Conservation (phyloP, 2,329 filamentous ascomycete species). For the Sphaerulina musiva region DNA sequence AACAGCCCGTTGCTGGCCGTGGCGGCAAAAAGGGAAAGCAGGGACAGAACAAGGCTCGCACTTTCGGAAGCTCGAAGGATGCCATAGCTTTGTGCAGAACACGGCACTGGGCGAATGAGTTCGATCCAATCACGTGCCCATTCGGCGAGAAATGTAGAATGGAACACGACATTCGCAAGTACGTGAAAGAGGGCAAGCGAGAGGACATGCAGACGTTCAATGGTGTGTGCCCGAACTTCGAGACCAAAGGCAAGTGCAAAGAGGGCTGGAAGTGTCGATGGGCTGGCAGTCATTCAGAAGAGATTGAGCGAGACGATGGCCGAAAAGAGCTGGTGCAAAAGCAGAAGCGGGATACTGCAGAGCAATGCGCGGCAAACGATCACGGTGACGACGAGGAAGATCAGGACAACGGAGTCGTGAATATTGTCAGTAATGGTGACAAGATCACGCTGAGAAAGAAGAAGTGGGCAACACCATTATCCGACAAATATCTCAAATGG, state of each 20-base stretch:
- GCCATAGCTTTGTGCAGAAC: constrained; percentile 70
- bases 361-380: constrained; percentile 11
- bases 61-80: constrained; percentile 75
- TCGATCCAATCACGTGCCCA: constrained; percentile 67
- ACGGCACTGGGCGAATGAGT: constrained; percentile 65
- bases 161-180: constrained; percentile 77
- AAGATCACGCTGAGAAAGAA: constrained; percentile 72
- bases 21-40: constrained; percentile 49
- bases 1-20: constrained; percentile 22
- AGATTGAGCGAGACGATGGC: constrained; percentile 70
- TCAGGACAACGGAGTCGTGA: constrained; percentile 57
- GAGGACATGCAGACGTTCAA: constrained; percentile 70
- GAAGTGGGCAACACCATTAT: constrained; percentile 61
- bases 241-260: constrained; percentile 66
- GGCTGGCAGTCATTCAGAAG: constrained; percentile 76
- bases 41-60: constrained; percentile 77
- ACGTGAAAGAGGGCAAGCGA: constrained; percentile 74
- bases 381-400: constrained; percentile 33
- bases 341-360: constrained; percentile 43
- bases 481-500: constrained; percentile 73
- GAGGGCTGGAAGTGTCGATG: constrained; percentile 95
- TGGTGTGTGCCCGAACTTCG: constrained; percentile 76
- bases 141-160: constrained; percentile 76
- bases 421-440: constrained; percentile 60
- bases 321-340: constrained; percentile 72